Conservation (phyloP, 495 filamentous ascomycete genomes). For the Massariosphaeria phaeospora region DNA sequence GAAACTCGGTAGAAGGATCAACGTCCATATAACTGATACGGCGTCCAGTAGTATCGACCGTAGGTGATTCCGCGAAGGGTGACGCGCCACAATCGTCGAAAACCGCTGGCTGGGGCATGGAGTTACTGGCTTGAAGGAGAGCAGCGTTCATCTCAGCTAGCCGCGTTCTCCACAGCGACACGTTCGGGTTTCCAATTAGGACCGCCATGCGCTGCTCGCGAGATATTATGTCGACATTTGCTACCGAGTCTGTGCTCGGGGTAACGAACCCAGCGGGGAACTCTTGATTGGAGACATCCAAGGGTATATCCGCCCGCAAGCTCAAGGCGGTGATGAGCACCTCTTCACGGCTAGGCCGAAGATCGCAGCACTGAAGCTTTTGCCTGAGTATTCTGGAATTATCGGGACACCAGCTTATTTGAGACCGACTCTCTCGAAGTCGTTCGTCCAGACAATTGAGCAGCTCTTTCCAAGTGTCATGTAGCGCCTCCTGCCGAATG, state of each 20-base stretch:
- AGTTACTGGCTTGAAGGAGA: conserved; percentile 11
- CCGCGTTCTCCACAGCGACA: conserved; percentile 1
- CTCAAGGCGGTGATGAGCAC: conserved; percentile 26
- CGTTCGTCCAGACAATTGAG: conserved; percentile 16
- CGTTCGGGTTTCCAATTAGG: conserved; percentile 19
- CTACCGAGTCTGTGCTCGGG: conserved; percentile 24
- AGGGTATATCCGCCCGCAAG: conserved; percentile 18
- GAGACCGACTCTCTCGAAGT: conserved; percentile 17
- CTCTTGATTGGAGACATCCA: conserved; percentile 8
- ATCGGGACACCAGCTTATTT: conserved; percentile 28
- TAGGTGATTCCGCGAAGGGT: conserved; percentile 4
- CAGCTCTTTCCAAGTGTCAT: conserved; percentile 29
- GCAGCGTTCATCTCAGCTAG: conserved; percentile 18
- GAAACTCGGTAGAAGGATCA: conserved; percentile 16
- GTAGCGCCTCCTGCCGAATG: conserved; percentile 27
- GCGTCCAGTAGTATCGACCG: conserved; percentile 7
- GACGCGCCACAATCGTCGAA: not conserved
- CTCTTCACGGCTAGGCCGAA: conserved; percentile 21
- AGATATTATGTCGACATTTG: conserved; percentile 9
- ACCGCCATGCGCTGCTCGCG: conserved; percentile 23
- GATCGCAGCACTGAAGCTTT: conserved; percentile 31
- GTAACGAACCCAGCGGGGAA: conserved; percentile 23
- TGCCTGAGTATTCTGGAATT: conserved; percentile 26
- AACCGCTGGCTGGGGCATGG: not conserved
- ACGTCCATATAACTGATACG: conserved; percentile 32